Percentiles rank a stretch among this genome's conserved stretches.
These are phyloP conservation scores for Pseudopithomyces maydicus DNA, from an alignment of 2,329 filamentous ascomycete genomes.

Conservation along the genomic window DNA sequence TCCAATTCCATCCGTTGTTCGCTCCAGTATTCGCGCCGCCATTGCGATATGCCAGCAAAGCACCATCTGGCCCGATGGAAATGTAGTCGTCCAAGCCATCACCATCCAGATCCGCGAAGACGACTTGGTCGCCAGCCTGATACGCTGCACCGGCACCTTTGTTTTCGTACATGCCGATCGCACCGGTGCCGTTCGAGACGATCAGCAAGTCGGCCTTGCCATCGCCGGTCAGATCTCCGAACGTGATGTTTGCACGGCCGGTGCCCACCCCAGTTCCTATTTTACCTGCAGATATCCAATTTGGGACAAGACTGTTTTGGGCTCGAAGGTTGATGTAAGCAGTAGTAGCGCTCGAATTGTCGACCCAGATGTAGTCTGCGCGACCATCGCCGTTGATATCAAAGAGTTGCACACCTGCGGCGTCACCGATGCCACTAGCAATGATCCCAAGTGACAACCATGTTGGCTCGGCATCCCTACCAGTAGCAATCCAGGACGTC, in stretches of 20 bases:
- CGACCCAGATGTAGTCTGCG: not conserved
- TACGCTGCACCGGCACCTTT: not conserved
- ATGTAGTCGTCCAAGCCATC: not conserved
- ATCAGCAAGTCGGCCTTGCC: not conserved
- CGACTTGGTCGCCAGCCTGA: not conserved
- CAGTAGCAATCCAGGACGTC: not conserved
- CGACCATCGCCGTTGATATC: not conserved
- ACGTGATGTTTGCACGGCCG: not conserved
- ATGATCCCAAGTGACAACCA: not conserved
- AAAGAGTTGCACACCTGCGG: not conserved
- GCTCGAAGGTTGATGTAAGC: not conserved
- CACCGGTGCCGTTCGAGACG: not conserved
- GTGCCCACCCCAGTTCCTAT: not conserved
- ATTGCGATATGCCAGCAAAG: not conserved
- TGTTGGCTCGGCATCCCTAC: not conserved
- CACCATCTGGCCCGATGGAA: not conserved
- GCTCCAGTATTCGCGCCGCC: not conserved
- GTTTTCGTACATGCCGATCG: not conserved
- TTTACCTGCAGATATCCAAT: not conserved
- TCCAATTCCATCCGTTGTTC: not conserved
- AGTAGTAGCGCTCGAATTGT: not conserved
- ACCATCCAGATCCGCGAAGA: not conserved
- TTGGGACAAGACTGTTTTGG: not conserved
- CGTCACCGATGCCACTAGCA: not conserved
- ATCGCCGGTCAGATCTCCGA: not conserved